Base-by-base conservation (phyloP, 1,284 basidiomycete species). In the Microbotryomycetes sp. region DNA sequence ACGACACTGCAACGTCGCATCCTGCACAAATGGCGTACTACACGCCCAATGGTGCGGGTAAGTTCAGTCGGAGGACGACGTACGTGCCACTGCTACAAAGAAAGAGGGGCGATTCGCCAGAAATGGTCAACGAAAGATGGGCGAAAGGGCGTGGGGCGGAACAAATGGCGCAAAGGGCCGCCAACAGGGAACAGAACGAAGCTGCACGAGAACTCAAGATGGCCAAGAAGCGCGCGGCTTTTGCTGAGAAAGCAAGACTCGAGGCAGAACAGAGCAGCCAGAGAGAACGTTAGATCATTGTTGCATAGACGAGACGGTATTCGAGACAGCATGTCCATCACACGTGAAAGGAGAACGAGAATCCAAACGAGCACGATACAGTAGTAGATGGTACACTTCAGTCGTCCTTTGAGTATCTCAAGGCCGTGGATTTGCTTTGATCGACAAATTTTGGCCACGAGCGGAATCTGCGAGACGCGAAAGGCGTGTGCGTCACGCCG, bases 41-140 rank as follows among this genome's bases (percentile, higher is more conserved):
- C 46, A 79, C 88, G 15, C 88, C 88, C 0, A 71, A 89, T 1
- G 91, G 91, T 1, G 89, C 85, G 0, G 89, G 88, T 1, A 81
- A 80, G 52, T 81, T 80, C 57, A 81, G 81, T 63, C 80, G 84
- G 24, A 80, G 78, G 6, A 76, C 77, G 15, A 84, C 81, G 66
- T 92, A 91, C 68, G 77, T 82, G 11, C 83, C 84, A 6, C 68
- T 96, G 41, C 70, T 90, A 52, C 70, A 79, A 59, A 79, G 90
- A 58, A 81, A 83, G 56, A 79, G 88, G 58, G 77, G 85, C 30
- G 86, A 88, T 60, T 79, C 80, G 21, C 84, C 87, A 0, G 86
- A 89, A 45, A 80, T 82, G 18, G 80, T 83, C 16, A 93, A 96
- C 73, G 82, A 83, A 70, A 81, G 85, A 58, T 94, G 88, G 86